Base-by-base conservation (phyloP, 2,329 filamentous ascomycete genomes). In the Emergomyces africanus region DNA sequence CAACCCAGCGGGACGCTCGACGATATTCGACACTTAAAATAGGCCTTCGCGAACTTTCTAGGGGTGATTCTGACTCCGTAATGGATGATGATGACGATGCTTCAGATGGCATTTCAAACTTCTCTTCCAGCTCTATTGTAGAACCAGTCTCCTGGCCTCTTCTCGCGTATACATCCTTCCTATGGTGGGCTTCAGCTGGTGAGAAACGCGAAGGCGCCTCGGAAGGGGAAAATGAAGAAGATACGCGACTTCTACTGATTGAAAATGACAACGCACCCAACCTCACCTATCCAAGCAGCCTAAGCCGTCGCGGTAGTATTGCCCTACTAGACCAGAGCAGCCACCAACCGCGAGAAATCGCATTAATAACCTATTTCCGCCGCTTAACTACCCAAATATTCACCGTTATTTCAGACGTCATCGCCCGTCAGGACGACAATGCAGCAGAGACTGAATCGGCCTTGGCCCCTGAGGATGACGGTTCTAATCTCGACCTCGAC, bases 1-100 rank as follows among this genome's bases (percentile, higher is more conserved):
- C 94, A 1, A 96, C 90, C 0, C 92, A 96, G 69, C 85, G 94
- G 46, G 94, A 99, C 71, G 80, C 94, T 15, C 84, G 89, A 30
- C 86, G 92, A 25, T 97, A 88, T 73, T 80, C 81, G 54, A 79
- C 85, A 20, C 79, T 96, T 12, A 81, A 82, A 55, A 78, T 78
- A 62, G 86, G 85, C 4, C 77, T 95, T 10, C 69, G 65, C 33
- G 70, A 69, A 53, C 63, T 71, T 48, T 65, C 66, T 30, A 63
- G 61, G 15, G 62, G 66, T 54, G 60, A 64, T 30, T 57, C 59
- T 33, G 57, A 64, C 42, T 61, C 64, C 44, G 58, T 57, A 30
- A 33, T 61, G 39, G 67, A 69, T 39, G 63, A 65, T 5, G 66
- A 73, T 56, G 71, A 73, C 55, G 71, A 72, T 44, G 72, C 75